Conservation (phyloP, 2,329 filamentous ascomycete species). For the Fusarium sp. region DNA sequence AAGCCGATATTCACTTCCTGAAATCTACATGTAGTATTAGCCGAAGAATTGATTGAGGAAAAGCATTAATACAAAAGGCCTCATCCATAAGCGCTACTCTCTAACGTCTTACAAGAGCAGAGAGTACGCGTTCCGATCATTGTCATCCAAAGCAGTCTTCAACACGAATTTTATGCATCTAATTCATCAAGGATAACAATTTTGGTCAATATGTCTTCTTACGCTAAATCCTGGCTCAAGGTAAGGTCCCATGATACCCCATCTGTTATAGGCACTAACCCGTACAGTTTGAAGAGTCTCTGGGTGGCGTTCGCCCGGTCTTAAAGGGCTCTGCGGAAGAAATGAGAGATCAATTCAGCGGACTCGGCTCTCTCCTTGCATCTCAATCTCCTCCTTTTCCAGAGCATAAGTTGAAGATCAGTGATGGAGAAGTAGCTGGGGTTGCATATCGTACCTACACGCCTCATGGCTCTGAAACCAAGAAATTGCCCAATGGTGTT, state of each 20-base stretch:
- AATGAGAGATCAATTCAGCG: neutral
- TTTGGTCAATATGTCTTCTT: neutral
- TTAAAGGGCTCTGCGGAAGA: neutral
- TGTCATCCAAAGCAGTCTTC: neutral
- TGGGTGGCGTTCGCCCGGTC: neutral
- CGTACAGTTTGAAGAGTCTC: neutral
- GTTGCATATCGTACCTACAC: neutral
- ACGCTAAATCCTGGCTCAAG: neutral
- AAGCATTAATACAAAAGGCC: neutral
- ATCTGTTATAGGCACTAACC: rapidly evolving
- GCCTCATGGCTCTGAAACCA: neutral
- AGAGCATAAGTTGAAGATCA: neutral
- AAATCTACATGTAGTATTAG: rapidly evolving
- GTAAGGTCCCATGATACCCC: rapidly evolving
- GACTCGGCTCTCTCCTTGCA: neutral
- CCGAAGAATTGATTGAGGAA: rapidly evolving
- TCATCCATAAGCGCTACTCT: neutral
- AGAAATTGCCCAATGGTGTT: neutral
- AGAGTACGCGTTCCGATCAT: rapidly evolving
- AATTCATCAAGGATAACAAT: too few relatives aligned
- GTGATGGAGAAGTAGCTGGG: neutral
- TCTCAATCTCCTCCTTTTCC: neutral
- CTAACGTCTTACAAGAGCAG: neutral
- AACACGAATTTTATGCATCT: too few relatives aligned
- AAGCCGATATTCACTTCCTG: neutral